phyloP scores from a whole-genome alignment of 345 rosid species.

The Eucalyptus sp. region DNA sequence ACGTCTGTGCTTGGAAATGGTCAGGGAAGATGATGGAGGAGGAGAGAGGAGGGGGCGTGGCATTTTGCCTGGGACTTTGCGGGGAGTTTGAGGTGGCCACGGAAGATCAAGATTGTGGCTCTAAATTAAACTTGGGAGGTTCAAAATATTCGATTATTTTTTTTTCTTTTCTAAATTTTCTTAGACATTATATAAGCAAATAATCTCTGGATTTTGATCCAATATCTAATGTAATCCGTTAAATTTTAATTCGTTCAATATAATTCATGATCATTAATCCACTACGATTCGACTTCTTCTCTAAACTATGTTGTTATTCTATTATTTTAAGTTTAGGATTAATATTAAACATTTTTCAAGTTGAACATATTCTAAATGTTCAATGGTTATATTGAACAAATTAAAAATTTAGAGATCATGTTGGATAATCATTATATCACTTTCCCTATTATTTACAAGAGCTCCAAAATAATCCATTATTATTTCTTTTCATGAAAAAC shows the following conservation, averaged over 20 bases:
- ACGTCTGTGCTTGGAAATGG: not conserved
- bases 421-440: too few species aligned
- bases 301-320: fast-evolving
- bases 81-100: constrained; percentile 44
- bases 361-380: fast-evolving
- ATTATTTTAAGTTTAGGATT: too few species aligned
- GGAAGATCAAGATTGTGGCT: constrained; percentile 48
- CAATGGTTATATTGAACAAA: fast-evolving
- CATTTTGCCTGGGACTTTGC: not conserved
- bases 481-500: not conserved
- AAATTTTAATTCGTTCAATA: fast-evolving
- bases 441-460: not conserved
- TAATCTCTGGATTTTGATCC: fast-evolving
- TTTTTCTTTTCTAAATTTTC: too few species aligned
- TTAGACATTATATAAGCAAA: not conserved
- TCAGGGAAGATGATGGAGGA: not conserved
- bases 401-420: too few species aligned
- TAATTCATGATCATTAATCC: fast-evolving
- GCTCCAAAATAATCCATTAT: not conserved
- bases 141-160: not conserved
- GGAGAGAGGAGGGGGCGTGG: not conserved
- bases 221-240: fast-evolving
- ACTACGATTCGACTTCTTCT: too few species aligned
- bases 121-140: not conserved
- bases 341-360: too few species aligned